Evolutionary conservation across 2,329 filamentous ascomycete genomes (phyloP), one percentile per base, ranked within the genome.

Genomic region (Cordyceps fumosorosea): DNA sequence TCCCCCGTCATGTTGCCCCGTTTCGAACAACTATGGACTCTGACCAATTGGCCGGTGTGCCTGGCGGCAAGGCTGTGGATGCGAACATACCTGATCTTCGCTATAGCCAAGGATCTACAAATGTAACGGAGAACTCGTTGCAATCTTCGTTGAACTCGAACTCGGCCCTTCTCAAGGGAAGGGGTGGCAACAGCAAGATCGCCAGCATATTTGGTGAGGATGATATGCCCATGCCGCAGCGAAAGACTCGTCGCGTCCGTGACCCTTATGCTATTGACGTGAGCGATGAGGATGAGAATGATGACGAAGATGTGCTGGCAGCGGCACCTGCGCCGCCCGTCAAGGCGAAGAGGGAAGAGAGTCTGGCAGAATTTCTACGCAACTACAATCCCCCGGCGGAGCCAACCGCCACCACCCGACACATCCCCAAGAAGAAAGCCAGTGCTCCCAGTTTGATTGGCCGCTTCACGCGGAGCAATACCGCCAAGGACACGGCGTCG

Each of bases 181-280:
- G 77, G 64, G 69, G 67, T 55, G 66, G 67, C 24, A 69, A 67
- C 45, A 65, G 60, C 20, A 66, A 72, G 53, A 69, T 73, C 48
- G 71, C 69, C 54, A 77, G 73, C 56, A 73, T 75, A 58, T 77
- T 81, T 64, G 80, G 80, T 32, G 79, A 83, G 2, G 79, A 83
- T 2, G 80, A 80, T 1, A 78, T 83, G 55, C 80, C 80, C 69
- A 81, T 86, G 71, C 88, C 90, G 5, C 83, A 85, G 67, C 85
- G 89, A 60, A 96, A 90, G 70, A 90, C 88, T 51, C 84, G 88
- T 52, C 86, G 91, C 32, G 85, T 92, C 57, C 89, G 85, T 62
- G 95, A 99, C 69, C 95, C 93, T 0, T 98, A 98, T 67, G 91
- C 92, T n/a, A 91, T 98, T 65, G 93, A 97, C 70, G 79, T 86